Evolutionary conservation across 1,284 basidiomycete genomes (phyloP), one percentile per base, ranked within the genome.

Genomic region (Boletellus dicymbophilus): DNA sequence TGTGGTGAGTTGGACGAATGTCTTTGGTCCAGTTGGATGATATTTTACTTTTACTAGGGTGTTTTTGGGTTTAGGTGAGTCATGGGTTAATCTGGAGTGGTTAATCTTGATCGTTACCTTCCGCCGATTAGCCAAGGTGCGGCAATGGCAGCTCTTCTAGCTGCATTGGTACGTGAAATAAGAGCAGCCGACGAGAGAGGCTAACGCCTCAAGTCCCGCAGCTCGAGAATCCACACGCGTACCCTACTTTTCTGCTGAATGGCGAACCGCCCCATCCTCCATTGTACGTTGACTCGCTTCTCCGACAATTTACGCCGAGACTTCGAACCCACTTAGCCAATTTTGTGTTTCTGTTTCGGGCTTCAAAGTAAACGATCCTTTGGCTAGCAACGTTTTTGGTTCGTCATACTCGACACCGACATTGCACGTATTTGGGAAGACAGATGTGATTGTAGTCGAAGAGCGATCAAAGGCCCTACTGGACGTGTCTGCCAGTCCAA

Each of bases 351-450:
- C 84, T 6, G 77, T 84, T 1, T 81, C 88, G 2, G 88, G 90
- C 0, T 90, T 90, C 71, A 75, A 76, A 51, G 72, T 83, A 8
- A 62, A 60, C 1, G 81, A 81, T 52, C 68, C 77, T 21, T 61
- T 81, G 22, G 70, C 74, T 55, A 76, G 79, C 47, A 63, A 76
- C 8, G 76, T 92, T 51, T 83, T 86, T 54, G 72, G 76, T 9
- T 73, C 72, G 18, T 74, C 70, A 44, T 93, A 78, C 62, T 68
- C 69, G 25, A 90, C 93, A 1, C 89, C 85, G 5, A 93, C 90
- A 0, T 72, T 97, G 20, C 91, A 94, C 65, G 75, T 96, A 16
- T 72, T 93, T 7, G 93, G 94, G 6, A 79, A 75, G 59, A 93
- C 78, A 38, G 93, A 96, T 59, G 80, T 92, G 13, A 79, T 96